A percentile compares a stretch with the other conserved stretches of the same genome.
Evolutionary conservation across 2,329 filamentous ascomycete species (phyloP).

Genomic region (Botrytis fragariae): DNA sequence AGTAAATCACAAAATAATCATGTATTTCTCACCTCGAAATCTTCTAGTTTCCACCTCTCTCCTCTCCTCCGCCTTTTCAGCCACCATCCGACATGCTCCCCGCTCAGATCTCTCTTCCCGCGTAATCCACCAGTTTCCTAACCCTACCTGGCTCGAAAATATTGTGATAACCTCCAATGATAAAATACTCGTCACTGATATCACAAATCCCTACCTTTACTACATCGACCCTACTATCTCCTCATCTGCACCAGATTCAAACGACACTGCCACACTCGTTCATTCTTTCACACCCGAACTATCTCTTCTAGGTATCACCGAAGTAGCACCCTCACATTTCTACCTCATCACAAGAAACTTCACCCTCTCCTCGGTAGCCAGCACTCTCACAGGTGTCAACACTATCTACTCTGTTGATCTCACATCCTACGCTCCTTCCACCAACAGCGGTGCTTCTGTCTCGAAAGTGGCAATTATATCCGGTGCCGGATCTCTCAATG

Average conservation of each 20-base stretch:
- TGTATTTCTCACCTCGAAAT: neutral
- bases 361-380: slow-evolving; percentile 18
- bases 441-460: slow-evolving; percentile 5
- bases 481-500: slow-evolving; percentile 30
- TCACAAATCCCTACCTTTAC: slow-evolving; percentile 23
- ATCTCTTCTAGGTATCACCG: slow-evolving; percentile 41
- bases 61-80: neutral
- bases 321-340: slow-evolving; percentile 35
- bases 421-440: neutral
- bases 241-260: slow-evolving; percentile 1
- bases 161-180: slow-evolving; percentile 24
- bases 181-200: slow-evolving; percentile 24
- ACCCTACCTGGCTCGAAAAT: slow-evolving; percentile 31
- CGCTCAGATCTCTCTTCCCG: neutral
- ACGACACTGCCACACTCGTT: slow-evolving; percentile 19
- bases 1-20: neutral
- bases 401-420: slow-evolving; percentile 29
- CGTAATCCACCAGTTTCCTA: slow-evolving; percentile 18
- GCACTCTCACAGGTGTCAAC: slow-evolving; percentile 13
- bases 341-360: slow-evolving; percentile 33
- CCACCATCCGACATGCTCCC: neutral
- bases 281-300: slow-evolving; percentile 23
- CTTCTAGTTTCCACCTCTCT: neutral
- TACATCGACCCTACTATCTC: slow-evolving; percentile 20
- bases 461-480: slow-evolving; percentile 27